Evolutionary conservation across 768 basidiomycete genomes (phyloP), one percentile per base, ranked within the genome.

Genomic region (Crepidotus variabilis): DNA sequence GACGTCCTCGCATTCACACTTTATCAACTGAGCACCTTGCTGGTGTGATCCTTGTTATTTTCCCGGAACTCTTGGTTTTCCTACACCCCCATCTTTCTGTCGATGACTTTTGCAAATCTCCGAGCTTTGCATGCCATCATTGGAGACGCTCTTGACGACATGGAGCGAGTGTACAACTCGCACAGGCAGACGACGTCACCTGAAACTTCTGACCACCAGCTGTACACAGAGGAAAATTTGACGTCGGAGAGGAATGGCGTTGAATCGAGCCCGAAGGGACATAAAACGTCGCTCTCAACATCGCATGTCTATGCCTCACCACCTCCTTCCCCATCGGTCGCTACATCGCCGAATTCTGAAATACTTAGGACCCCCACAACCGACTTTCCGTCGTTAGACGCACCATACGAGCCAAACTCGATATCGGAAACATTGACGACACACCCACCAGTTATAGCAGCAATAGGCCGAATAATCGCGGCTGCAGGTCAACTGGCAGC

Each of bases 401-500:
- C 65, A 9, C 78, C 81, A 3, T 78, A 69, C 61, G 72, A 78
- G 43, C 63, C 79, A 8, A 65, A 65, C 14, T 80, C 83, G 7
- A 71, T 71, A 14, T 69, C 79, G 13, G 87, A 90, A 63, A 68
- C 70, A 34, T 75, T 88, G 49, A 82, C 82, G 0, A 69, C 82
- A 24, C 80, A 87, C 60, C 86, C 88, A 6, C 74, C 70, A 11
- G 86, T 86, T 4, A 73, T 78, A 7, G 73, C 75, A 32, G 87
- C 88, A 6, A 82, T 85, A 35, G 81, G 80, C 55, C 78, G 75
- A 58, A 85, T 90, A 47, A 78, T 89, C 33, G 82, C 87, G 32
- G 87, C 88, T 1, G 81, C 84, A 22, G 86, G 84, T 2, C 89
- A 90, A 64, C 71, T 91, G 56, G 72, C 80, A 9, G 81, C 77